Percentiles rank a stretch among this genome's conserved stretches.
These are phyloP conservation scores for Stachybotrys chartarum DNA, from an alignment of 2,329 filamentous ascomycete genomes.

Conservation along the genomic window DNA sequence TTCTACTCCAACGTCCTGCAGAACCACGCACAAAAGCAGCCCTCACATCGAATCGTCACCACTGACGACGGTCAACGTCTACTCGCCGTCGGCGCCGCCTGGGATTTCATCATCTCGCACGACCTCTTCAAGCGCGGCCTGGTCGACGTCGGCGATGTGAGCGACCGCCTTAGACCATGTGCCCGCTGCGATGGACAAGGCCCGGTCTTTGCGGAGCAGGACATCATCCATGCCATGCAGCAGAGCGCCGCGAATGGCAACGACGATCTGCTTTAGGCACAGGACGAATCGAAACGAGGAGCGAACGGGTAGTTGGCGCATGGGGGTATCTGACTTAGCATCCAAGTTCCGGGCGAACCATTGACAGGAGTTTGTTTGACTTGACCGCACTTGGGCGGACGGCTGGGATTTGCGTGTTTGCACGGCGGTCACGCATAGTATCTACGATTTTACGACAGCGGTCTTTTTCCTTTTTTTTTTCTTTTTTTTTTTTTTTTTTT, in stretches of 20 bases:
- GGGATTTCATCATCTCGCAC: conserved; percentile 83
- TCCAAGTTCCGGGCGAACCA: neutral
- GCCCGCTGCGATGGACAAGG: conserved; percentile 82
- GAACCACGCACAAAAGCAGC: conserved; percentile 54
- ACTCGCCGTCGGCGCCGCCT: conserved; percentile 70
- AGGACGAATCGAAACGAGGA: conserved; percentile 4
- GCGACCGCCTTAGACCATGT: conserved; percentile 65
- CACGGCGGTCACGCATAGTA: neutral
- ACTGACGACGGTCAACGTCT: conserved; percentile 61
- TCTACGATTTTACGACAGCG: neutral
- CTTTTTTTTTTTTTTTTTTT: neutral
- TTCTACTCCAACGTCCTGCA: conserved; percentile 60
- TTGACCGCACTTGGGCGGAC: neutral
- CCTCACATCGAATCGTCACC: conserved; percentile 61
- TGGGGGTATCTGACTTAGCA: conserved; percentile 10
- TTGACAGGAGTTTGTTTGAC: neutral
- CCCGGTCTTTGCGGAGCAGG: conserved; percentile 76
- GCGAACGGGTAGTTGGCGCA: conserved; percentile 6
- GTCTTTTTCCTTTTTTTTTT: neutral
- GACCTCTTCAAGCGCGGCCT: conserved; percentile 68
- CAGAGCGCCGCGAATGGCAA: conserved; percentile 69
- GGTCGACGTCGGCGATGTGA: conserved; percentile 76
- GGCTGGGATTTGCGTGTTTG: neutral
- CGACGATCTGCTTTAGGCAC: conserved; percentile 57
- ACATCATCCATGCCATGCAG: conserved; percentile 68